Percentiles rank a stretch among this genome's conserved stretches.
These are phyloP conservation scores for Flaveria brownii DNA, from an alignment of 129 eudicot genomes.

Conservation along the genomic window DNA sequence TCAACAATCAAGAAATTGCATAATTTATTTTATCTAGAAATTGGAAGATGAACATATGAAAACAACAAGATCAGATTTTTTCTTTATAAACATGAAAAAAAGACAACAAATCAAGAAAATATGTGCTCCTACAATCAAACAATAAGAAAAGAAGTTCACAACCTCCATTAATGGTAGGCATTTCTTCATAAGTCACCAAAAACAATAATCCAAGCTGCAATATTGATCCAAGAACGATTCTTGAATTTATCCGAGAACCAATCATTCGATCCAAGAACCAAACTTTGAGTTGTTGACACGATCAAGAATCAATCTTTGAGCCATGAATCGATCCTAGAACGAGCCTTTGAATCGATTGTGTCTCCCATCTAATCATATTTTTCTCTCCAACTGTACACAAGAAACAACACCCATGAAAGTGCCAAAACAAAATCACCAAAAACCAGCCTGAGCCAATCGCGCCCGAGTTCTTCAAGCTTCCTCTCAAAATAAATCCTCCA, in stretches of 20 bases:
- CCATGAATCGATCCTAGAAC: neutral
- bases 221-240: slow-evolving; percentile 17
- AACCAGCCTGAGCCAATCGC: slow-evolving; percentile 67
- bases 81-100: slow-evolving; percentile 15
- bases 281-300: neutral
- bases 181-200: slow-evolving; percentile 24
- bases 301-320: neutral
- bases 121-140: slow-evolving; percentile 33
- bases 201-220: slow-evolving; percentile 18
- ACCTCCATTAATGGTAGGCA: slow-evolving; percentile 32
- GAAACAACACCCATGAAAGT: slow-evolving; percentile 86
- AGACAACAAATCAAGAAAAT: slow-evolving; percentile 27
- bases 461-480: slow-evolving; percentile 63
- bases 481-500: slow-evolving; percentile 79
- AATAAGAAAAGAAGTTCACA: slow-evolving; percentile 32
- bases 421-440: slow-evolving; percentile 67
- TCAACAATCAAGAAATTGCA: slow-evolving; percentile 29
- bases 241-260: neutral
- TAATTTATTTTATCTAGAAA: slow-evolving; percentile 19
- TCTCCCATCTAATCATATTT: slow-evolving; percentile 63
- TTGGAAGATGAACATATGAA: slow-evolving; percentile 18
- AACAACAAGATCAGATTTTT: slow-evolving; percentile 18
- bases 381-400: slow-evolving; percentile 85
- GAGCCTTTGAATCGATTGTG: neutral
- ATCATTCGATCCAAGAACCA: neutral